Conservation (phyloP, 768 basidiomycete genomes). For the Daedaleopsis nitida region DNA sequence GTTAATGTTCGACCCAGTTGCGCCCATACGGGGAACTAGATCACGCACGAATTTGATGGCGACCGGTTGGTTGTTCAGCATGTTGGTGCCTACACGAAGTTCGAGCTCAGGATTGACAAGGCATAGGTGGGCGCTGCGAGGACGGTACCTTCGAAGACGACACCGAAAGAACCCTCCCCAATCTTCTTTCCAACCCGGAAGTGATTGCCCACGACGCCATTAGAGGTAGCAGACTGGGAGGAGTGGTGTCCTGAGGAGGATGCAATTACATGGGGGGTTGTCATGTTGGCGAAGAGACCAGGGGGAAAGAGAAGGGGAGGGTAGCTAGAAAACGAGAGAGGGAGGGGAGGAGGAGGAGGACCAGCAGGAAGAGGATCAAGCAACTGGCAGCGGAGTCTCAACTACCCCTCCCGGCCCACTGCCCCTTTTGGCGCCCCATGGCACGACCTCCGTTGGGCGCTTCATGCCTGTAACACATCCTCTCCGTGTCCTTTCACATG, state of each 20-base stretch:
- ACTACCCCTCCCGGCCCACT: constrained; percentile 8
- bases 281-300: constrained; percentile 45
- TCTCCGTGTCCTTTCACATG: not conserved
- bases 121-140: too few species aligned
- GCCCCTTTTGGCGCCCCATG: constrained; percentile 6
- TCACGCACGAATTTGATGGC: constrained; percentile 94
- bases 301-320: constrained; percentile 20
- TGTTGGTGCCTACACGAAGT: constrained; percentile 69
- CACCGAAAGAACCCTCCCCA: constrained; percentile 98
- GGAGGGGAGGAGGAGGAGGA: constrained; percentile 14
- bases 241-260: constrained; percentile 69
- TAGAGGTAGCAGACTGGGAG: constrained; percentile 61
- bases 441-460: not conserved
- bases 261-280: constrained; percentile 83
- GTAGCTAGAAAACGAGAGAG: constrained; percentile 10
- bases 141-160: constrained; percentile 85
- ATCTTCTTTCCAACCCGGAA: constrained; percentile 97
- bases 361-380: constrained; percentile 10
- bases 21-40: not conserved
- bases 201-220: constrained; percentile 78
- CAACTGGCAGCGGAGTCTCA: constrained; percentile 22
- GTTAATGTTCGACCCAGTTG: not conserved
- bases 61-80: constrained; percentile 83
- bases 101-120: too few species aligned
- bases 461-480: not conserved